phyloP scores from a whole-genome alignment of 352 stramenopile species.

The Phytophthora ohioensis region DNA sequence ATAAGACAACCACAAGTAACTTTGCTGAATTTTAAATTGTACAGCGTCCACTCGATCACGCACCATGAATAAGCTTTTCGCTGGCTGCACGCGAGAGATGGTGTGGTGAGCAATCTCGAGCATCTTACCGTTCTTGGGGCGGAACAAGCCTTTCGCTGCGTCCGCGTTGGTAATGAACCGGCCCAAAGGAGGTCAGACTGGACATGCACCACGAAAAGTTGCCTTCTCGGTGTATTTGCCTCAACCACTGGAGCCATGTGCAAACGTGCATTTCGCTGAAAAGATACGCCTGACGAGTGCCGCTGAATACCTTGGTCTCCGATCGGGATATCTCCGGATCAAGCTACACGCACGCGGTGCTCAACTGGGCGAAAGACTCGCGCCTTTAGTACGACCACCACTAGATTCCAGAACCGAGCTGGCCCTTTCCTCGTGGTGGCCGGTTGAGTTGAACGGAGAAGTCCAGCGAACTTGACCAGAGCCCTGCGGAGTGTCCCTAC shows the following conservation, averaged over 20 bases:
- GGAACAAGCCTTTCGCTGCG: neutral
- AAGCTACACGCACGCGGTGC: neutral
- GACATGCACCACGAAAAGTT: neutral
- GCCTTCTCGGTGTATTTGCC: neutral
- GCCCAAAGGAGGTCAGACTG: neutral
- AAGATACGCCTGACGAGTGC: neutral
- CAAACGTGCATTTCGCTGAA: neutral
- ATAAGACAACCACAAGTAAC: too few species aligned
- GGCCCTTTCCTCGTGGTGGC: slow-evolving; percentile 27
- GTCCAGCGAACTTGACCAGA: slow-evolving; percentile 43
- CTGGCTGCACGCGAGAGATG: neutral
- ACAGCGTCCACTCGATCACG: too few species aligned
- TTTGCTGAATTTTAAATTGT: neutral
- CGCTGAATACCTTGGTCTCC: neutral
- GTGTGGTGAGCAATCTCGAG: neutral
- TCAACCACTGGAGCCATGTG: neutral
- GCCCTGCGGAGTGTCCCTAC: slow-evolving; percentile 12
- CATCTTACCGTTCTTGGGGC: neutral
- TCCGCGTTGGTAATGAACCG: neutral
- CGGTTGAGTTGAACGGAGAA: slow-evolving; percentile 43
- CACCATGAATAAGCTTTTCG: neutral
- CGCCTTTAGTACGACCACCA: slow-evolving; percentile 16
- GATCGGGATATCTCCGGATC: slow-evolving; percentile 13
- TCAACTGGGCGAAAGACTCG: slow-evolving; percentile 24
- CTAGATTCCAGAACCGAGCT: slow-evolving; percentile 13